These are phyloP conservation scores for Suhomyces sp. DNA, from an alignment of 805 yeast genomes.

Conservation along the genomic window DNA sequence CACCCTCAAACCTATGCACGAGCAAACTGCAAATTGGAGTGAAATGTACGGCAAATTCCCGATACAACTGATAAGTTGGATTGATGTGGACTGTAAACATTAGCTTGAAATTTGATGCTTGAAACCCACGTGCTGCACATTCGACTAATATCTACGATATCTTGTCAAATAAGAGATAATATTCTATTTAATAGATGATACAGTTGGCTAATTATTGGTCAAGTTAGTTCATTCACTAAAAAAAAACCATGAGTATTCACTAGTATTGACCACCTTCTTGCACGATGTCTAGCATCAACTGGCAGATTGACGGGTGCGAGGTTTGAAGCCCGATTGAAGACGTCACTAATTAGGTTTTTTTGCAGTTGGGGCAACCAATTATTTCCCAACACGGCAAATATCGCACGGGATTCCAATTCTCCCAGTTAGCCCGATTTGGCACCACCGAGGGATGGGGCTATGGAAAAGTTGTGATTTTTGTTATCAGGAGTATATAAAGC, in stretches of 20 bases:
- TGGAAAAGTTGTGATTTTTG: not conserved
- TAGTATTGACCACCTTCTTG: not conserved
- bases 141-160: too few relatives aligned
- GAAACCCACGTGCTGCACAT: too few relatives aligned
- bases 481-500: not conserved
- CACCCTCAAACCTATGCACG: too few relatives aligned
- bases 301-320: not conserved
- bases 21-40: not conserved
- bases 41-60: not conserved
- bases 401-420: not conserved
- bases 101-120: not conserved
- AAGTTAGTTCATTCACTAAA: too few relatives aligned
- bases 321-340: not conserved
- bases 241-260: not conserved
- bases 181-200: too few relatives aligned
- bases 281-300: not conserved
- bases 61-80: not conserved
- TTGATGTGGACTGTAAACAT: too few relatives aligned
- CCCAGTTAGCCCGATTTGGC: not conserved
- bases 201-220: too few relatives aligned
- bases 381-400: not conserved
- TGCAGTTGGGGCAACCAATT: not conserved
- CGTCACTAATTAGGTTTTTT: too few relatives aligned
- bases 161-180: too few relatives aligned
- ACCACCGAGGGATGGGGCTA: not conserved